Conservation (phyloP, 1,284 basidiomycete genomes). For the Schizophyllum amplum region DNA sequence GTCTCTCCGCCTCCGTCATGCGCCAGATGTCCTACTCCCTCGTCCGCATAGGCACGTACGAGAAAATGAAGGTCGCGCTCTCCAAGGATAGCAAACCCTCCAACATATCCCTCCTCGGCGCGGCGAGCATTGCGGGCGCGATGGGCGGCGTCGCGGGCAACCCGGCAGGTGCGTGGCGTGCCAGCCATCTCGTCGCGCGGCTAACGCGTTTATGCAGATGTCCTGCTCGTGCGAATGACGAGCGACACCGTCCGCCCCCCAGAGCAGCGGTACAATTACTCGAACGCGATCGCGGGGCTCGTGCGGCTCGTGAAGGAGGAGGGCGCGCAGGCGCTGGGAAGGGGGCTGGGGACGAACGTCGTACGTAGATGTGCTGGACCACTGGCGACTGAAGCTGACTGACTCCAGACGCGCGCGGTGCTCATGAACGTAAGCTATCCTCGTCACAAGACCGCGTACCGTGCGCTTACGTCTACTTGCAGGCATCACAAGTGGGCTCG, state of each 20-base stretch:
- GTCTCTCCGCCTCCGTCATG: slow-evolving; percentile 77
- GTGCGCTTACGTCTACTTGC: slow-evolving; percentile 6
- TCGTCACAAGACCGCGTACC: slow-evolving; percentile 9
- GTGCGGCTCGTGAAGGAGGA: slow-evolving; percentile 59
- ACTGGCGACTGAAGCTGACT: slow-evolving; percentile 6
- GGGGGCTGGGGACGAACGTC: slow-evolving; percentile 78
- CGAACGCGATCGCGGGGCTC: slow-evolving; percentile 69
- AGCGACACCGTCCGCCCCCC: slow-evolving; percentile 73
- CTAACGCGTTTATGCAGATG: slow-evolving; percentile 33
- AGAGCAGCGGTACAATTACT: slow-evolving; percentile 70
- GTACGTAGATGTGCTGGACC: slow-evolving; percentile 26
- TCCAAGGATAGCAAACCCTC: slow-evolving; percentile 42
- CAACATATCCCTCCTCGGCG: slow-evolving; percentile 46
- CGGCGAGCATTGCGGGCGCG: slow-evolving; percentile 67
- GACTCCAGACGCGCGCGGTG: slow-evolving; percentile 55
- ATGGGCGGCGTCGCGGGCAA: slow-evolving; percentile 78
- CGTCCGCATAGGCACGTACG: slow-evolving; percentile 81
- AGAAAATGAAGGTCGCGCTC: slow-evolving; percentile 59
- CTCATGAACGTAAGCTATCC: slow-evolving; percentile 75
- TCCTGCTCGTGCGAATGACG: slow-evolving; percentile 82
- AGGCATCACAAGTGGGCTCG: slow-evolving; percentile 85
- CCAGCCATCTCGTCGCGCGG: background rate
- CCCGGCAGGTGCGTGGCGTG: slow-evolving; percentile 57
- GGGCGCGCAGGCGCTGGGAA: slow-evolving; percentile 59
- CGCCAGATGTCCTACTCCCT: slow-evolving; percentile 92